Base-by-base conservation (phyloP, 768 basidiomycete genomes). In the Epithele typhae region DNA sequence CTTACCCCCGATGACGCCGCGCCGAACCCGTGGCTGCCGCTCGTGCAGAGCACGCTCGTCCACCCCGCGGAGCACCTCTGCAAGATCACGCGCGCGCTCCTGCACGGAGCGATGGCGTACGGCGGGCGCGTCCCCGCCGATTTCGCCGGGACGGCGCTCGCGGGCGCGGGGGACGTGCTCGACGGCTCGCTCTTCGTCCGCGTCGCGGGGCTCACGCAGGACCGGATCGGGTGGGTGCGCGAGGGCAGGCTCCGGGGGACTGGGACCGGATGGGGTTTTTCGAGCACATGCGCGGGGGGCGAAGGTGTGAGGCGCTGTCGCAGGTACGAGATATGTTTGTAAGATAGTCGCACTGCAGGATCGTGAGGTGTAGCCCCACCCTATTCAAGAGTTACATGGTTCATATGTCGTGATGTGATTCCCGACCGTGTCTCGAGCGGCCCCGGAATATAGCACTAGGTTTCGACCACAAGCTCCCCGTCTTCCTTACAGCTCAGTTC, bases 111-210 rank as follows among this genome's bases (percentile, higher is more conserved):
- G 5, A 46, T 54, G 9, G 23, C 74, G 40, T 82, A 76, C 40
- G 79, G 78, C 9, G 51, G 57, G 24, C 66, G 74, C 32, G 47
- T 52, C 8, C 40, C 60, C 0, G 69, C 68, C 4, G 45, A 54
- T 34, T 75, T 68, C 36, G 57, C 63, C 11, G 44, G 40, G 14
- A 40, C 52, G 3, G 52, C 22, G 56, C 62, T 82, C 35, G 66
- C 69, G 12, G 82, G 75, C n/a, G 72, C 70, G 5, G 72, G 70
- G 5, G 76, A 77, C 43, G 58, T 66, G 25, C 54, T 78, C 10
- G 84, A 87, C 58, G 84, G 84, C 8, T 76, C 75, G 15, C 54
- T 88, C 39, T 88, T 88, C 58, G 53, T 82, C 30, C 68, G 82
- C 37, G 67, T 68, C 0, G 83, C 81, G 4, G 72, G 73, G 47